Evolutionary conservation across 352 stramenopile genomes (phyloP).

Genomic region (Salisapilia sapeloensis): DNA sequence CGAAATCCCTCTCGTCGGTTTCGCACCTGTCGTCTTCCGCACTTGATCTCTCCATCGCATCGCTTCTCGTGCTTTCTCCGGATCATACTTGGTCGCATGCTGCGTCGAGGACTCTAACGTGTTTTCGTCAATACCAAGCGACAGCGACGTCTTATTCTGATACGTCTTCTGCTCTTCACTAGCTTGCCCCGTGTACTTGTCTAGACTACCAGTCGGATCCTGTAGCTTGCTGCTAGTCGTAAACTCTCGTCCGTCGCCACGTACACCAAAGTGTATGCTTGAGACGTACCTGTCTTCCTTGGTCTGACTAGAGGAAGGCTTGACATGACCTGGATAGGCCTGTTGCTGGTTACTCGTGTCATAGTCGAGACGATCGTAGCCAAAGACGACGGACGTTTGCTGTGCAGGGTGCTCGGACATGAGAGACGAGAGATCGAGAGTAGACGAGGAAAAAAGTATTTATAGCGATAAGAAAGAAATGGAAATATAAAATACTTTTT

Average conservation of each 20-base stretch:
- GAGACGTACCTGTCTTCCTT: constrained; percentile 45
- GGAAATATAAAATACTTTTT: too few relatives aligned
- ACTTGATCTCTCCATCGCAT: constrained; percentile 50
- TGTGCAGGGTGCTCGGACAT: constrained; percentile 20
- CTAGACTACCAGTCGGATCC: constrained; percentile 41
- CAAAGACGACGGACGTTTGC: constrained; percentile 39
- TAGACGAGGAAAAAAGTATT: too few relatives aligned
- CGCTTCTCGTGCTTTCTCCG: constrained; percentile 25
- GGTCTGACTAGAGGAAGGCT: constrained; percentile 2
- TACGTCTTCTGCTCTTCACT: constrained; percentile 28
- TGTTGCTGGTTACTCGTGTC: constrained; percentile 25
- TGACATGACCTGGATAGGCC: constrained; percentile 3
- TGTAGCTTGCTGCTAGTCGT: constrained; percentile 25
- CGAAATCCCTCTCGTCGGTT: constrained; percentile 36
- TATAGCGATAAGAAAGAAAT: constrained; percentile 5
- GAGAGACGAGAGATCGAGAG: too few relatives aligned
- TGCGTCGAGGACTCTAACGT: constrained; percentile 42
- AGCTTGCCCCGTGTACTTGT: constrained; percentile 39
- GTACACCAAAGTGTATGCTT: constrained; percentile 47
- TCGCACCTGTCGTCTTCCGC: constrained; percentile 33
- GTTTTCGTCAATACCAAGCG: constrained; percentile 29
- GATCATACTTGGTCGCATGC: constrained; percentile 52
- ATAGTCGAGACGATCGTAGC: constrained; percentile 39
- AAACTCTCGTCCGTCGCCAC: constrained; percentile 38
- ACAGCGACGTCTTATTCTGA: constrained; percentile 37